These are phyloP conservation scores for Cephaloascus fragrans DNA, from an alignment of 805 yeast genomes.

Conservation along the genomic window DNA sequence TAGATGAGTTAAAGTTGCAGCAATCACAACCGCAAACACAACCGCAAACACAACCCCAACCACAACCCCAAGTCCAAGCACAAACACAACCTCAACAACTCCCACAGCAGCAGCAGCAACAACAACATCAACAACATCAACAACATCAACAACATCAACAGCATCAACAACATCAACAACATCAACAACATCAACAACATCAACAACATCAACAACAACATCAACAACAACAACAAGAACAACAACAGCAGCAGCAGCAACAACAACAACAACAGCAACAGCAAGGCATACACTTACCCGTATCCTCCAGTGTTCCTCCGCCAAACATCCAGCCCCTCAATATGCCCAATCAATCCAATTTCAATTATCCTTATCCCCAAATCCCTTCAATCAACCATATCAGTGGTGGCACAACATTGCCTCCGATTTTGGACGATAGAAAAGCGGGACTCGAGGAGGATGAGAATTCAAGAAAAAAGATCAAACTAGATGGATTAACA, in stretches of 20 bases:
- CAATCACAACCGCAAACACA: too few species aligned
- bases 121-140: constrained; percentile 1
- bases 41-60: neutral
- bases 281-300: too few species aligned
- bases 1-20: too few species aligned
- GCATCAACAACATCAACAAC: neutral
- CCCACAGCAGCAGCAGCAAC: neutral
- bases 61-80: neutral
- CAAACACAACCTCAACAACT: neutral
- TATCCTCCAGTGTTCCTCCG: neutral
- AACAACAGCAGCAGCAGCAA: neutral
- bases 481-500: too few species aligned
- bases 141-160: neutral
- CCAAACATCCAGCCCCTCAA: neutral
- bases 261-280: neutral
- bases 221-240: neutral
- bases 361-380: neutral
- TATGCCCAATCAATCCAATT: neutral
- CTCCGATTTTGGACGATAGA: constrained; percentile 1
- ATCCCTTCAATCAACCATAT: neutral
- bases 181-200: neutral
- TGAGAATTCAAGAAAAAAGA: neutral
- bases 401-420: too few species aligned
- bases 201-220: constrained; percentile 5
- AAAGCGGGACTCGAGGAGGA: neutral